Percentiles rank a stretch among this genome's conserved stretches.
Conservation (phyloP, 192 early-diverging fungal genomes). For the Umbelopsis isabellina region DNA sequence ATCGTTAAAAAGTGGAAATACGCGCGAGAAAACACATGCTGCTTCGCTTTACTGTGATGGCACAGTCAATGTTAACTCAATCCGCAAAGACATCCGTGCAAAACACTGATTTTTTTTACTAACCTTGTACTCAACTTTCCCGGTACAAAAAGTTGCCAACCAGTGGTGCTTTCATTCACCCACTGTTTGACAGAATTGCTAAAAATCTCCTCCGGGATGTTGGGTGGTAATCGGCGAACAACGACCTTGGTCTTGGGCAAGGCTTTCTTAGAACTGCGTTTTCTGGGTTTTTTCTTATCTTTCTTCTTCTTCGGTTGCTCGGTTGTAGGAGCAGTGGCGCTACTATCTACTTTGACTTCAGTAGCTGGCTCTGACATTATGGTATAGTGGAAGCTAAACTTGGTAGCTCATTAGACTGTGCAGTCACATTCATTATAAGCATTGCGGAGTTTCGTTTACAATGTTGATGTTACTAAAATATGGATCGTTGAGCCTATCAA, state of each 20-base stretch:
- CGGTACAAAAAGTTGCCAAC: conserved; percentile 58
- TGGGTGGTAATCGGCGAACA: conserved; percentile 76
- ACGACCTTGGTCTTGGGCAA: conserved; percentile 68
- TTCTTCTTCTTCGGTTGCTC: conserved; percentile 27
- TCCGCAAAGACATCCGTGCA: neutral
- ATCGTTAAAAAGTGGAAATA: conserved; percentile 75
- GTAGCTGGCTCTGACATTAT: neutral
- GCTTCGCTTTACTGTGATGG: conserved; percentile 68
- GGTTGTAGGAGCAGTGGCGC: neutral
- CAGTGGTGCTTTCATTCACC: conserved; percentile 47
- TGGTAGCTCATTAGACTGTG: too few species aligned
- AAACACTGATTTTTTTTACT: neutral
- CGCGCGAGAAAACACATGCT: conserved; percentile 68
- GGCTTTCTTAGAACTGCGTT: conserved; percentile 32
- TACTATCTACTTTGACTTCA: neutral
- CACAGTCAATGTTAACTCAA: neutral
- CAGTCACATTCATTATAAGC: too few species aligned
- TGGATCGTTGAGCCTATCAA: too few species aligned
- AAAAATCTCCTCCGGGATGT: conserved; percentile 74
- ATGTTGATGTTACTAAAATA: too few species aligned
- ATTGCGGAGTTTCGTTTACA: too few species aligned
- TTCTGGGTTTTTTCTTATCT: conserved; percentile 22
- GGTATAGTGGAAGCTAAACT: neutral
- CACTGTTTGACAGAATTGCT: conserved; percentile 61
- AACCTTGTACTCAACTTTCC: conserved; percentile 82